Evolutionary conservation across 1,284 basidiomycete genomes (phyloP), one percentile per base, ranked within the genome.

Genomic region (Tylopilus orsonianus): DNA sequence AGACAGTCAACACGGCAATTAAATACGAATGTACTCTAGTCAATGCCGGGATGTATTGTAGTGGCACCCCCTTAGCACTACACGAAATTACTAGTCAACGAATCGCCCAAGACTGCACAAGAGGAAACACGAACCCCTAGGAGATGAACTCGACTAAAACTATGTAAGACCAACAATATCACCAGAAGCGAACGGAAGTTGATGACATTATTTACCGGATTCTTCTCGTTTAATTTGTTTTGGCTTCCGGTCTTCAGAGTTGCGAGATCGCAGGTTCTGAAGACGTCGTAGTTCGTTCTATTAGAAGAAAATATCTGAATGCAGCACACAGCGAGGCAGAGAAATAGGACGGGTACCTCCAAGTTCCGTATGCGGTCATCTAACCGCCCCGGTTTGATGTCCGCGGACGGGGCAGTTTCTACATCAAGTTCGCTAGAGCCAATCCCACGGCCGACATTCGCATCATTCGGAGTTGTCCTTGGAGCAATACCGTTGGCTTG

Each of bases 121-220:
- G 18, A 5, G 13, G n/a, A 14, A 18, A 2, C 24, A 23, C 37
- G 8, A 9, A 37, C n/a, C 7, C 13, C 24, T n/a, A 23, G 26
- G 16, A 29, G 8, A 30, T 12, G 12, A 2, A 34, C 20, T 8
- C 7, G 40, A 24, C 26, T 19, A 20, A 30, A 40, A 24, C 29
- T 46, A 58, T 3, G 57, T 57, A 36, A 59, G 48, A 46, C 51
- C 54, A 20, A 59, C 57, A 18, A 59, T 14, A 29, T 61, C 51
- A 24, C 43, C 44, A 0, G 33, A 37, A 27, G 22, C 5, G 13
- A 50, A 48, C 0, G 20, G 4, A 18, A 9, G 26, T 4, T 8
- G 19, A 20, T 30, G 48, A 18, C 7, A 6, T 13, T 30, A 27
- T 50, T 42, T 27, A 19, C 9, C 26, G 8, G 19, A 23, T 3